Base-by-base conservation (phyloP, 306 rosid species). In the Senna tora region DNA sequence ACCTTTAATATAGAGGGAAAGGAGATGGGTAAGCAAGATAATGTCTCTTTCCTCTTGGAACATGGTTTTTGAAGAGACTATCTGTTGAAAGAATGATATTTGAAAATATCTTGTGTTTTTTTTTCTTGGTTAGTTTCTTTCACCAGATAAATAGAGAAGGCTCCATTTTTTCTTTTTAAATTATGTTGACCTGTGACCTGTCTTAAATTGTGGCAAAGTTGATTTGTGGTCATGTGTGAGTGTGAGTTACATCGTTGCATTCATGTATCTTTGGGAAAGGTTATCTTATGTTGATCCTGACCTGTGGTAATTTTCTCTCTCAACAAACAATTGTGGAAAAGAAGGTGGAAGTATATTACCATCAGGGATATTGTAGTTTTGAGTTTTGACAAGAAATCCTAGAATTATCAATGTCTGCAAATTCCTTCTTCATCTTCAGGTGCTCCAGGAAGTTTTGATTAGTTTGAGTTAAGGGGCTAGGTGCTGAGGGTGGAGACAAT, bases 401-500 rank as follows among this genome's bases (percentile, higher is more conserved):
- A 46, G 30, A 68, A 61, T 66, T 22, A 65, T 58, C 43, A 55
- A 32, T 15, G 9, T 36, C 43, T 72, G 52, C 21, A 7, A 38
- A 46, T 55, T 38, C 63, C 19, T 38, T 60, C 0, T 36, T 60
- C 43, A 6, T 49, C 54, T 74, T 82, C 70, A 70, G 80, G 78
- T 71, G 49, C 71, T 20, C 75, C 13, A 33, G 22, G 67, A 69
- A 65, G 62, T 17, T 65, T 50, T 70, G 67, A 52, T 52, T 73
- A 28, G 46, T 70, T 71, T 56, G 66, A 59, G 22, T 59, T 34
- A 19, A 46, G 41, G 38, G 72, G 71, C 75, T 78, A 73, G 39
- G 36, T 65, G 68, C 75, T 76, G 50, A 82, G 69, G 67, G 68
- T 82, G 81, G 83, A 75, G 62, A 59, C 68, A 25, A 15, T 74